A percentile compares a stretch with the other conserved stretches of the same genome.
Conservation (phyloP, 2,329 filamentous ascomycete species). For the Fusarium zealandicum region DNA sequence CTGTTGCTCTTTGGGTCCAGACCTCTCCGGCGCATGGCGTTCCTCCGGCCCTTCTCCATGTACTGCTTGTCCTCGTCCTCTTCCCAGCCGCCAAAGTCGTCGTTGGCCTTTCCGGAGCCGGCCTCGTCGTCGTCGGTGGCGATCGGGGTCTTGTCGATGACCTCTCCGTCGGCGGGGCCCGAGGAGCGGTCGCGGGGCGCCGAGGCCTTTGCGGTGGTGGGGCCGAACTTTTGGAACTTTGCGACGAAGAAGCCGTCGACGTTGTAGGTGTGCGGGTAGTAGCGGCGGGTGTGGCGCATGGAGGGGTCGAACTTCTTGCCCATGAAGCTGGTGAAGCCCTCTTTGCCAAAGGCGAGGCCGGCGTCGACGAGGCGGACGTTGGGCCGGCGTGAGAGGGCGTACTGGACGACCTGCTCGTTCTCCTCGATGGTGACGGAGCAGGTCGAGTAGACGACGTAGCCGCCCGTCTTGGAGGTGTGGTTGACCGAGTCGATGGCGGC, state of each 20-base stretch:
- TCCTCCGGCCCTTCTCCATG: conserved; percentile 76
- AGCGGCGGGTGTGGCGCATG: conserved; percentile 82
- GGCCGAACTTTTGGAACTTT: conserved; percentile 92
- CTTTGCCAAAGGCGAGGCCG: conserved; percentile 86
- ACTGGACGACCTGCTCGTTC: conserved; percentile 88
- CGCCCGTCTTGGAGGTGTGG: conserved; percentile 88
- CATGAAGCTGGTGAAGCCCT: conserved; percentile 89
- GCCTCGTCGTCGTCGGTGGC: conserved; percentile 53
- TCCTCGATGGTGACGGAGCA: conserved; percentile 95
- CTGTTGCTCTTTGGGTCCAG: conserved; percentile 69
- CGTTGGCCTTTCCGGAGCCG: conserved; percentile 52
- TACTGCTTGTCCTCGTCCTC: conserved; percentile 75
- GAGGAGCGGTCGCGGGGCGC: conserved; percentile 44
- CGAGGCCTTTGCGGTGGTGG: conserved; percentile 66
- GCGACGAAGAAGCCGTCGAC: conserved; percentile 98
- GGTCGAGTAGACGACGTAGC: conserved; percentile 95
- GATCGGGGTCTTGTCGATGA: conserved; percentile 75
- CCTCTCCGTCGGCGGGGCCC: conserved; percentile 47
- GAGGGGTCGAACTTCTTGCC: conserved; percentile 90
- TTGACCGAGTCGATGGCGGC: conserved; percentile 95
- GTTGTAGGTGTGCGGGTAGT: conserved; percentile 91
- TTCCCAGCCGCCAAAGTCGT: conserved; percentile 75
- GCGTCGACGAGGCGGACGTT: conserved; percentile 95
- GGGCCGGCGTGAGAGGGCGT: conserved; percentile 87
- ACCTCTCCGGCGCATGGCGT: conserved; percentile 76